Evolutionary conservation across 371 early-diverging fungal species (phyloP), one percentile per base, ranked within the genome.

Genomic region (Haplosporangium sp.): DNA sequence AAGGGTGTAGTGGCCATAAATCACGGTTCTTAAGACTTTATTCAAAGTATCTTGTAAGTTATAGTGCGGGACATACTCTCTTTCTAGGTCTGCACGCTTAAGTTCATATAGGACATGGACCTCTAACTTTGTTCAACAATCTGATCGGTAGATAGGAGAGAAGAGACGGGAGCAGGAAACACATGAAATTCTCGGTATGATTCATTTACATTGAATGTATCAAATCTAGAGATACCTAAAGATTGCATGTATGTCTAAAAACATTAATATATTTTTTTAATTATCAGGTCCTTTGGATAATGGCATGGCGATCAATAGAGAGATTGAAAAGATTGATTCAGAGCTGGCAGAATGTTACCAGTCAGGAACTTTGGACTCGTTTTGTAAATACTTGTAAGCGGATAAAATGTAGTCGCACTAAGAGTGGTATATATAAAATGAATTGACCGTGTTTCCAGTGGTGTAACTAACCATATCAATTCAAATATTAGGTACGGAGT

Each of bases 1-100:
- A 86, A 55, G 85, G 83, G 10, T 88, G 88, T 47, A 65, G 45
- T 2, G 79, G 85, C 10, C 83, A 87, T 4, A 87, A 88, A 53
- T 85, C 90, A 9, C 74, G 84, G 64, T 95, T 94, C 73, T 73
- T 94, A 53, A 82, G 89, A 53, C 84, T 93, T 5, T 95, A 94
- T 74, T 83, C 95, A 8, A 88, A 86, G 71, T 92, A 89, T 71
- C 72, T 92, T 69, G 92, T 88, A 65, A 69, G 71, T 61, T 38
- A 27, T 27, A 45, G n/a, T 3, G 27, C 27, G 45, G 9, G 4
- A 19, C 27, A 44, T 27, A 27, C 27, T 34, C 27, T 4, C 19
- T 55, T 7, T 55, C 11, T 55, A 7, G 27, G 27, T 5, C 19
- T 27, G 19, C 7, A 27, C 34, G 34, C 15, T 34, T 55, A 55